Conservation (phyloP, 495 filamentous ascomycete species). For the Lindgomyces ingoldianus region DNA sequence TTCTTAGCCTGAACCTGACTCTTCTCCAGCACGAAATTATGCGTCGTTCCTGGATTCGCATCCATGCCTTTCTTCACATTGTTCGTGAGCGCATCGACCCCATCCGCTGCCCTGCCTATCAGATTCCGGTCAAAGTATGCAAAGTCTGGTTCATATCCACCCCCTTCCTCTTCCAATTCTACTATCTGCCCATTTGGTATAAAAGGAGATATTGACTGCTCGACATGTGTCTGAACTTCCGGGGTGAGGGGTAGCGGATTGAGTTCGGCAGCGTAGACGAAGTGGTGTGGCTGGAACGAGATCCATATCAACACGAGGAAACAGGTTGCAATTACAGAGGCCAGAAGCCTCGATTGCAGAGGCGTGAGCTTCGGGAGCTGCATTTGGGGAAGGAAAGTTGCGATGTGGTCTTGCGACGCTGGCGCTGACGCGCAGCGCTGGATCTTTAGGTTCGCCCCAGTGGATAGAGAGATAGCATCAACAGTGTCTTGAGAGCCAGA, state of each 20-base stretch:
- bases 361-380: constrained; percentile 59
- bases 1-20: constrained; percentile 1
- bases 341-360: constrained; percentile 69
- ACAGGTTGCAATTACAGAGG: constrained; percentile 59
- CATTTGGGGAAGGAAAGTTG: constrained; percentile 49
- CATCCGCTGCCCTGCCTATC: constrained; percentile 59
- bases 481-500: not conserved
- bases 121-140: constrained; percentile 60
- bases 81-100: constrained; percentile 57
- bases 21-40: constrained; percentile 54
- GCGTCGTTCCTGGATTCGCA: constrained; percentile 58
- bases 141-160: constrained; percentile 62
- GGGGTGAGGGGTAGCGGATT: constrained; percentile 40
- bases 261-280: constrained; percentile 62
- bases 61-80: constrained; percentile 60
- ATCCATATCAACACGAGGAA: constrained; percentile 59
- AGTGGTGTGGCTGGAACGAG: constrained; percentile 54
- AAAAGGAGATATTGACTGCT: constrained; percentile 6
- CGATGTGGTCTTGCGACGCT: constrained; percentile 13
- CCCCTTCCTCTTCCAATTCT: constrained; percentile 2
- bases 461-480: not conserved
- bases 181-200: not conserved
- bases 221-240: constrained; percentile 52
- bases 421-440: constrained; percentile 28
- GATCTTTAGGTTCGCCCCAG: not conserved